Conservation (phyloP, 2,329 filamentous ascomycete genomes). For the Cordyceps farinosa region DNA sequence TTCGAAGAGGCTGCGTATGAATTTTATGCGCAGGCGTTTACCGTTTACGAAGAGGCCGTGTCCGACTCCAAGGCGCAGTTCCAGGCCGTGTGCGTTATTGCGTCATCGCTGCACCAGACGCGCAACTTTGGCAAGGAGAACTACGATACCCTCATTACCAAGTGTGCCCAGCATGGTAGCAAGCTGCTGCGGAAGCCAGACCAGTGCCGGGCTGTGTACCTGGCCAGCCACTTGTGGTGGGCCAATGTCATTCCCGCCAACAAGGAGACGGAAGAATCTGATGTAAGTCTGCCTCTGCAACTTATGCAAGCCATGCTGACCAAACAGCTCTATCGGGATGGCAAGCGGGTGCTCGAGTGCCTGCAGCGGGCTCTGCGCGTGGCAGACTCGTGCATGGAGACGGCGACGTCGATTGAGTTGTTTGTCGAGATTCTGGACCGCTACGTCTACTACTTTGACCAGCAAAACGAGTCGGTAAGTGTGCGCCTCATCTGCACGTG, state of each 20-base stretch:
- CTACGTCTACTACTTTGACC: conserved; percentile 99
- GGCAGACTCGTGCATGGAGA: conserved; percentile 98
- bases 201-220: conserved; percentile 92
- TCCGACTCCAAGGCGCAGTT: conserved; percentile 96
- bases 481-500: not conserved
- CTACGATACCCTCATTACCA: conserved; percentile 97
- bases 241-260: conserved; percentile 76
- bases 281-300: conserved; percentile 50
- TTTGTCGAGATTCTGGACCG: conserved; percentile 98
- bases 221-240: conserved; percentile 98
- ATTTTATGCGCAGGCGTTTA: conserved; percentile 97
- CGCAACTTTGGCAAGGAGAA: conserved; percentile 94
- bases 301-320: conserved; percentile 21
- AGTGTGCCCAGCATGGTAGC: conserved; percentile 92
- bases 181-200: conserved; percentile 97
- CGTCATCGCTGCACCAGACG: conserved; percentile 81
- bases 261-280: conserved; percentile 75
- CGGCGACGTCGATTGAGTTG: conserved; percentile 90
- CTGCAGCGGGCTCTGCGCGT: conserved; percentile 92
- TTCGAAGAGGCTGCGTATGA: conserved; percentile 98
- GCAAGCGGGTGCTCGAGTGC: conserved; percentile 94
- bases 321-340: conserved; percentile 86
- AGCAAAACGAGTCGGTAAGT: conserved; percentile 88
- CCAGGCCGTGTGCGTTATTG: conserved; percentile 93
- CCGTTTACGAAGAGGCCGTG: conserved; percentile 93